Evolutionary conservation across 805 yeast species (phyloP).

Genomic region (Candida pseudoglaebosa): DNA sequence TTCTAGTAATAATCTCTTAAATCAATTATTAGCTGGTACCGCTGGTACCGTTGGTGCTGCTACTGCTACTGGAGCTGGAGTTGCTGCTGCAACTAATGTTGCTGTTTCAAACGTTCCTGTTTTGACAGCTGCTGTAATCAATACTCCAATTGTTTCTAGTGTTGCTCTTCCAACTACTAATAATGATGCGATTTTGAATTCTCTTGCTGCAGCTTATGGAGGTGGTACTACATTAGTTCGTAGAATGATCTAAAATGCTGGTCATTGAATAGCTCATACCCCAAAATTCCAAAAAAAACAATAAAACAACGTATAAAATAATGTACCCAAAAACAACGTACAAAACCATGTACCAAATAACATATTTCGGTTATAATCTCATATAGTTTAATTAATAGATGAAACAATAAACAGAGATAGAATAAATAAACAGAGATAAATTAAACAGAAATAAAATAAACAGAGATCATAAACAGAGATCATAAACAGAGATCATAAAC

Average conservation of each 20-base stretch:
- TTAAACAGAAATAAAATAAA: too few species aligned
- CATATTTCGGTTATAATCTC: neutral
- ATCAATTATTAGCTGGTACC: slow-evolving; percentile 11
- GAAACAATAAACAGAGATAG: too few species aligned
- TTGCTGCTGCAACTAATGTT: slow-evolving; percentile 11
- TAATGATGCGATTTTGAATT: slow-evolving; percentile 7
- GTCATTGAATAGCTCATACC: neutral
- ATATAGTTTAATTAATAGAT: too few species aligned
- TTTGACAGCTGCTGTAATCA: slow-evolving; percentile 11
- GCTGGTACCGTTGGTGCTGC: slow-evolving; percentile 18
- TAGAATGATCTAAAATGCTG: slow-evolving; percentile 1
- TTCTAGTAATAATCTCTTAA: slow-evolving; percentile 4
- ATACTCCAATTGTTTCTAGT: slow-evolving; percentile 10
- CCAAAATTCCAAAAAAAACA: too few species aligned
- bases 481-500: too few species aligned
- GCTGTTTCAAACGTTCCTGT: slow-evolving; percentile 19
- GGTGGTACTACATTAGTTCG: slow-evolving; percentile 7
- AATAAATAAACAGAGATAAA: too few species aligned
- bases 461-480: too few species aligned
- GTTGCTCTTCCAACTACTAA: slow-evolving; percentile 2
- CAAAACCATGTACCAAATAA: too few species aligned
- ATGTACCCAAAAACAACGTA: too few species aligned
- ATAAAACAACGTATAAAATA: too few species aligned
- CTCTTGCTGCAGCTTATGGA: slow-evolving; percentile 9
- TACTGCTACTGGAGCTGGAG: slow-evolving; percentile 11